These are phyloP conservation scores for Talaromyces sp. DNA, from an alignment of 2,329 filamentous ascomycete species.

Conservation along the genomic window DNA sequence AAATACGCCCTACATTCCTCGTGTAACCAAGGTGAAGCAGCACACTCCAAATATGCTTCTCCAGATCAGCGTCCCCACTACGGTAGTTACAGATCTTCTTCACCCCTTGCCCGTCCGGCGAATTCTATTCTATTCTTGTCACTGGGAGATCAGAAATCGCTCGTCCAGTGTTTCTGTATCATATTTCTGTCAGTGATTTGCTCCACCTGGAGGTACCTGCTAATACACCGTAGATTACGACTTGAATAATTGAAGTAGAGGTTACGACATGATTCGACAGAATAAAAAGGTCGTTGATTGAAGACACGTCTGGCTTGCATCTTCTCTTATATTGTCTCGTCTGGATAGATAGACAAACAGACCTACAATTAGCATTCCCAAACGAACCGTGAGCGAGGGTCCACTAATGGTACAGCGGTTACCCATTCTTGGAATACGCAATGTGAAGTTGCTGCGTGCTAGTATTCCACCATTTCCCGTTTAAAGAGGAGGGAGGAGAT, in stretches of 20 bases:
- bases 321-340: neutral
- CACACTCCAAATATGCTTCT: constrained; percentile 7
- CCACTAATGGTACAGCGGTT: neutral
- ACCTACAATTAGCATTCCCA: constrained; percentile 12
- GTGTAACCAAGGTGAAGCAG: neutral
- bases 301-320: too few species aligned
- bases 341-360: neutral
- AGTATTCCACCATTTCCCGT: neutral
- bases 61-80: constrained; percentile 15
- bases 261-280: neutral
- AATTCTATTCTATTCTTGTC: constrained; percentile 12
- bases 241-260: neutral
- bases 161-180: neutral
- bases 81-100: constrained; percentile 1
- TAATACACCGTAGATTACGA: neutral
- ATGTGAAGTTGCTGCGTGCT: neutral
- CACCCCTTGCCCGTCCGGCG: neutral
- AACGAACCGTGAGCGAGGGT: neutral
- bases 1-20: neutral
- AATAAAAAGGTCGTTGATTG: neutral
- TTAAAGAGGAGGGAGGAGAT: neutral
- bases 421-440: neutral
- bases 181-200: neutral
- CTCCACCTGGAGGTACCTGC: neutral
- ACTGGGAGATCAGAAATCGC: neutral